These are phyloP conservation scores for Microbotryum violaceum DNA, from an alignment of 1,284 basidiomycete genomes.

Conservation along the genomic window DNA sequence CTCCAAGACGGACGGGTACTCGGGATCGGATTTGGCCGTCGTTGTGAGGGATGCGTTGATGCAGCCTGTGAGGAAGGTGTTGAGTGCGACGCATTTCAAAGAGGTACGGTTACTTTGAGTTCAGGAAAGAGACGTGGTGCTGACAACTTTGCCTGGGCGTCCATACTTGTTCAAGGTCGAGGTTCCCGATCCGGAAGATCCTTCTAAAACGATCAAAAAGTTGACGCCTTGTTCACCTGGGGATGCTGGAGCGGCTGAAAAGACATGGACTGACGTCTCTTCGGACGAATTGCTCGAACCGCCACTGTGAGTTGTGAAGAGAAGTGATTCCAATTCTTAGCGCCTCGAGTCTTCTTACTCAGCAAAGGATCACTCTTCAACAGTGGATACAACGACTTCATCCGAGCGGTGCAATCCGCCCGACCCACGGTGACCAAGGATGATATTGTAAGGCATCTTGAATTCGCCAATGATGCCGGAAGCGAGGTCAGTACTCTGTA, in stretches of 20 bases:
- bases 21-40: conserved; percentile 91
- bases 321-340: too few relatives aligned
- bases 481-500: conserved; percentile 8
- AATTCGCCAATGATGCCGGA: conserved; percentile 77
- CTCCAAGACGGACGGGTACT: conserved; percentile 77
- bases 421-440: conserved; percentile 81
- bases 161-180: conserved; percentile 37
- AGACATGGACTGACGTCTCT: conserved; percentile 84
- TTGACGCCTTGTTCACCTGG: conserved; percentile 92
- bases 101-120: conserved; percentile 37
- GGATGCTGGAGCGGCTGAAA: conserved; percentile 75
- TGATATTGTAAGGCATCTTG: conserved; percentile 83
- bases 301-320: conserved; percentile 49
- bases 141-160: neutral
- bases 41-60: conserved; percentile 94
- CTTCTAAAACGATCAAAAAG: conserved; percentile 51
- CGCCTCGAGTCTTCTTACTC: neutral
- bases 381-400: conserved; percentile 59
- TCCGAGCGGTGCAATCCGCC: conserved; percentile 71
- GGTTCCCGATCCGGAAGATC: conserved; percentile 41
- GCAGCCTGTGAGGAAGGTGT: conserved; percentile 96
- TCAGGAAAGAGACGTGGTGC: neutral
- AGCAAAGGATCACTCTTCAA: neutral
- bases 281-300: conserved; percentile 88
- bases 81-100: conserved; percentile 93